phyloP scores from a whole-genome alignment of 2,329 filamentous ascomycete species.

The Alternaria dauci region DNA sequence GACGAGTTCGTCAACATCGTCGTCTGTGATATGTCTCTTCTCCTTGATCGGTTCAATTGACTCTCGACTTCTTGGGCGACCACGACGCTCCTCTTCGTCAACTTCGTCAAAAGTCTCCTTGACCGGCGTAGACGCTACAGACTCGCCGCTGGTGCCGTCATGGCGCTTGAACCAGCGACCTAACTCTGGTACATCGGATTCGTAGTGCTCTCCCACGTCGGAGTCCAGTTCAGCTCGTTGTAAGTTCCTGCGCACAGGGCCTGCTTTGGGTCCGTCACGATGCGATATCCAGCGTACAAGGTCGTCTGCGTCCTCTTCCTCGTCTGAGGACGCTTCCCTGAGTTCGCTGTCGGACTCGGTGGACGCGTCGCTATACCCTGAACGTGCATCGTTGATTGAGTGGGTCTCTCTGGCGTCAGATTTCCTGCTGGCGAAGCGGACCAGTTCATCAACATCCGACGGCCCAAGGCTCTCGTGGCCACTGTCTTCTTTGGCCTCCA shows the following conservation, averaged over 20 bases:
- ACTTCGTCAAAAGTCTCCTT: conserved; percentile 5
- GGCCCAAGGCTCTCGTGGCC: conserved; percentile 41
- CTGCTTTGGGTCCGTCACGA: conserved; percentile 31
- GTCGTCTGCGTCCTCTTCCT: conserved; percentile 33
- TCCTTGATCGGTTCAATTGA: conserved; percentile 8
- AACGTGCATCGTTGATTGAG: neutral
- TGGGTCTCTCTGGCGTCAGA: conserved; percentile 12
- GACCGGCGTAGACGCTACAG: conserved; percentile 12
- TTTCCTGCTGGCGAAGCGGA: conserved; percentile 37
- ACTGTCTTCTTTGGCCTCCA: conserved; percentile 29
- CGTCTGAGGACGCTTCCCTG: conserved; percentile 17
- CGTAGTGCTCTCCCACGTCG: conserved; percentile 16
- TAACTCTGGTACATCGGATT: conserved; percentile 38
- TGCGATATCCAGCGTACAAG: conserved; percentile 38
- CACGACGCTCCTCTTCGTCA: conserved; percentile 14
- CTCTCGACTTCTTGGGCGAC: conserved; percentile 22
- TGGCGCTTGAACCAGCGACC: conserved; percentile 29
- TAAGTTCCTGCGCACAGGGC: conserved; percentile 27
- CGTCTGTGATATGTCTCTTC: conserved; percentile 24
- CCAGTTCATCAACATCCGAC: conserved; percentile 45
- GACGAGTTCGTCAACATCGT: conserved; percentile 39
- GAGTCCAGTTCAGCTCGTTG: conserved; percentile 19
- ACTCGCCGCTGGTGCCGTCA: conserved; percentile 39
- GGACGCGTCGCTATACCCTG: conserved; percentile 38
- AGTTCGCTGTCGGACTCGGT: conserved; percentile 42